Percentiles rank a stretch among this genome's conserved stretches.
Evolutionary conservation across 2,329 filamentous ascomycete species (phyloP).

Genomic region (Fusarium sp.): DNA sequence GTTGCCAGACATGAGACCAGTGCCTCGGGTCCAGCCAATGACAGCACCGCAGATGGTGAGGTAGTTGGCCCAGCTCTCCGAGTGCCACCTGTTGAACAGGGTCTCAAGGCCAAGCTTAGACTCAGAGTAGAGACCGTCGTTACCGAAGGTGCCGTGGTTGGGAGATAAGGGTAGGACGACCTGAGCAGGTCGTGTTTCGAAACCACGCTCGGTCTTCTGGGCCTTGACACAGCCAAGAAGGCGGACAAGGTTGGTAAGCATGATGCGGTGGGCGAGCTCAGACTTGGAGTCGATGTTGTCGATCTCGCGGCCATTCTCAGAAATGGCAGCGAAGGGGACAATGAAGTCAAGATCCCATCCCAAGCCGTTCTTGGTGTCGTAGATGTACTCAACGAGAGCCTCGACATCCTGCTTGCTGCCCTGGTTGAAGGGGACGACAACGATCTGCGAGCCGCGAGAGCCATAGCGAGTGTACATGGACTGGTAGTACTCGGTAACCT

Average conservation of each 20-base stretch:
- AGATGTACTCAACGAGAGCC: slow-evolving; percentile 95
- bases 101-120: slow-evolving; percentile 98
- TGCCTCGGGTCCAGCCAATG: slow-evolving; percentile 99
- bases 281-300: slow-evolving; percentile 97
- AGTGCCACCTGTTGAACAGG: slow-evolving; percentile 98
- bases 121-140: slow-evolving; percentile 97
- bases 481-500: slow-evolving; percentile 99
- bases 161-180: slow-evolving; percentile 96
- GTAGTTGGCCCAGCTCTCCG: slow-evolving; percentile 97
- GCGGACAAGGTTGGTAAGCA: slow-evolving; percentile 96
- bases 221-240: slow-evolving; percentile 92
- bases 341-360: slow-evolving; percentile 99
- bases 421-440: slow-evolving; percentile 99
- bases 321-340: slow-evolving; percentile 96
- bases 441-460: slow-evolving; percentile 93
- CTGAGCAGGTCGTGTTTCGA: slow-evolving; percentile 95
- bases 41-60: slow-evolving; percentile 98
- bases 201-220: slow-evolving; percentile 89
- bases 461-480: slow-evolving; percentile 97
- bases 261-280: slow-evolving; percentile 97
- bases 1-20: slow-evolving; percentile 97
- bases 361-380: slow-evolving; percentile 94
- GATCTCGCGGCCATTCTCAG: slow-evolving; percentile 97
- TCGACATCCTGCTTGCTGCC: slow-evolving; percentile 98
- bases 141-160: slow-evolving; percentile 98